Evolutionary conservation across 108 stramenopile species (phyloP).

Genomic region (Conticribra weissflogii): DNA sequence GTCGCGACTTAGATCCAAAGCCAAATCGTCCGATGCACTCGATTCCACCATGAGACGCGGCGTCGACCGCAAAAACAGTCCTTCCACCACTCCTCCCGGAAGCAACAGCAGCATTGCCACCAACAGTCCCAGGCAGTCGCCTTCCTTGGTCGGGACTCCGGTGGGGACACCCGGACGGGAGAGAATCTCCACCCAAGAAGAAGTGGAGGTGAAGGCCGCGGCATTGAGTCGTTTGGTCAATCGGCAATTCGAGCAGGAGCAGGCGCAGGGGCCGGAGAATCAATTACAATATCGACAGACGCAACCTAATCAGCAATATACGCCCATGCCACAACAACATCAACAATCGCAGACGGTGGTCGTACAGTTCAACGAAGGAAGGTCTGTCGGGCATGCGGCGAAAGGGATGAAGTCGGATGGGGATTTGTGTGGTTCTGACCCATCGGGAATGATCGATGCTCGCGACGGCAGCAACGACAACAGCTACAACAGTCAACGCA

Average conservation of each 20-base stretch:
- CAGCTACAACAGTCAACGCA: not conserved
- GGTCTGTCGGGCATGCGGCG: no score
- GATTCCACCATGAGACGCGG: conserved; percentile 42
- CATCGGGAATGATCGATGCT: not conserved
- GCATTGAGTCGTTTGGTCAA: not conserved
- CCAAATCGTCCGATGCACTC: conserved; percentile 32
- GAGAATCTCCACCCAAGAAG: no score
- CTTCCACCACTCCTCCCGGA: conserved; percentile 28
- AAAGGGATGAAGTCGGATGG: no score
- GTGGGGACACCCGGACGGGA: no score
- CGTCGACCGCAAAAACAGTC: conserved; percentile 42
- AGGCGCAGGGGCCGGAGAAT: conserved; percentile 1
- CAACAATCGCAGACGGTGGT: no score
- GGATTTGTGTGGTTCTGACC: not conserved
- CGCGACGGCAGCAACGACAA: not conserved
- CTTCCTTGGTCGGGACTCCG: no score
- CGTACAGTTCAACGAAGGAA: no score
- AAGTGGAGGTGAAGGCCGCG: not conserved
- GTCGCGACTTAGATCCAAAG: conserved; percentile 28
- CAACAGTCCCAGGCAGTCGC: no score
- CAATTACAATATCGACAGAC: conserved; percentile 1
- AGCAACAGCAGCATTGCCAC: conserved; percentile 29
- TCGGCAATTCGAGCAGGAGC: not conserved
- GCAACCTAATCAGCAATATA: not conserved
- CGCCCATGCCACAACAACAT: conserved; percentile 10